Base-by-base conservation (phyloP, 306 rosid species). In the Hippophae gyantsensis region DNA sequence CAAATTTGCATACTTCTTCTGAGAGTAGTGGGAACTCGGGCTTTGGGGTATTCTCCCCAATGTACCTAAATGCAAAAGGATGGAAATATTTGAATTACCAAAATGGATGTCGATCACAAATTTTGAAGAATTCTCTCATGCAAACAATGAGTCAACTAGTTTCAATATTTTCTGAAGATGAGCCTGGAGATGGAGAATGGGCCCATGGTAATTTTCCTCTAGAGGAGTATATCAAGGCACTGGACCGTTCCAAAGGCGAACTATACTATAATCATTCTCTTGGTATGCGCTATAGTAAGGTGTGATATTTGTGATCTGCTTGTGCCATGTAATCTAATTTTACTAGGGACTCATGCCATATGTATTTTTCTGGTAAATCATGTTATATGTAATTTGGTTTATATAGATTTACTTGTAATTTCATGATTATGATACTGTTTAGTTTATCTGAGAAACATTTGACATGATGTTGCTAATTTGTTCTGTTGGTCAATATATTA, bases 261-360 rank as follows among this genome's bases (percentile, higher is more conserved):
- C 70, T 87, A 58, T 79, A 83, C 78, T 87, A 90, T 71, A 74
- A 85, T 80, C 96, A 85, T 66, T 72, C 89, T 55, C 87, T 82
- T 67, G 96, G 96, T 57, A 87, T 87, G 98, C 83, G 83, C 62
- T 85, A 83, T 58, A 85, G 84, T 74, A 90, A 90, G 98, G 98
- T 90, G 65, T 27, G 64, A 43, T 60, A 59, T 68, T 64, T 63
- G n/a, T 70, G 67, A 41, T 48, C 14, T 38, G 65, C 25, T 42
- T 3, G 42, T 10, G 52, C 51, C 12, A 23, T 47, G n/a, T 23
- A 45, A 52, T 60, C 50, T 4, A 13, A 42, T 45, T 27, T 26
- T 57, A 42, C 27, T 56, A 25, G 8, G 46, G 41, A 59, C 43
- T 59, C 41, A 43, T 54, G 25, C 27, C n/a, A 26, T 41, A 14